phyloP scores from a whole-genome alignment of 2,329 filamentous ascomycete genomes.

The Eutypella sp. region DNA sequence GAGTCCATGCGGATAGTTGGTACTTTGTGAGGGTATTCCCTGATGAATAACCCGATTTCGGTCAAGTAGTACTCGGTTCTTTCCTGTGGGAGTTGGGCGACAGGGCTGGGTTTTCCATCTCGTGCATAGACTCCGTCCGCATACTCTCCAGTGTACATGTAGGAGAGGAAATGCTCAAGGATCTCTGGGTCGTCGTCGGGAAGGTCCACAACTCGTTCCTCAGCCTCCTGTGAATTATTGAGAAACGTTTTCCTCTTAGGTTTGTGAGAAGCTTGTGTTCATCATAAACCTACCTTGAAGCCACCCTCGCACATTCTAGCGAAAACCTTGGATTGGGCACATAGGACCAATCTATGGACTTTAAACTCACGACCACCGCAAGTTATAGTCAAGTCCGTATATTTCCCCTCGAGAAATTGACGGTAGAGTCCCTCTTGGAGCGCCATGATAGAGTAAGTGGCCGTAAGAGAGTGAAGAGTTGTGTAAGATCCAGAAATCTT shows the following conservation, averaged over 20 bases:
- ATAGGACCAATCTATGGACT: slow-evolving; percentile 30
- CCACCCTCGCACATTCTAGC: slow-evolving; percentile 5
- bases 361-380: slow-evolving; percentile 26
- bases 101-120: not conserved
- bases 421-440: not conserved
- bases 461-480: not conserved
- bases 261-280: not conserved
- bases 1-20: not conserved
- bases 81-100: not conserved
- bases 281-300: slow-evolving; percentile 22
- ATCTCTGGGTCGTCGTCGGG: slow-evolving; percentile 24
- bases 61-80: not conserved
- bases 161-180: slow-evolving; percentile 24
- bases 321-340: slow-evolving; percentile 30
- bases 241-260: not conserved
- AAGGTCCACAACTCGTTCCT: slow-evolving; percentile 14
- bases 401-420: slow-evolving; percentile 12
- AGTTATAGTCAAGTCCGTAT: slow-evolving; percentile 28
- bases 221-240: slow-evolving; percentile 12
- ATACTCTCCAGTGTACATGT: slow-evolving; percentile 23
- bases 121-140: slow-evolving; percentile 2
- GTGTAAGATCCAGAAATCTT: too few relatives aligned
- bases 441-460: not conserved
- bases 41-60: too few relatives aligned
- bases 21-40: too few relatives aligned